A percentile compares a stretch with the other conserved stretches of the same genome.
Conservation (phyloP, 495 filamentous ascomycete genomes). For the Daldinia childiae region DNA sequence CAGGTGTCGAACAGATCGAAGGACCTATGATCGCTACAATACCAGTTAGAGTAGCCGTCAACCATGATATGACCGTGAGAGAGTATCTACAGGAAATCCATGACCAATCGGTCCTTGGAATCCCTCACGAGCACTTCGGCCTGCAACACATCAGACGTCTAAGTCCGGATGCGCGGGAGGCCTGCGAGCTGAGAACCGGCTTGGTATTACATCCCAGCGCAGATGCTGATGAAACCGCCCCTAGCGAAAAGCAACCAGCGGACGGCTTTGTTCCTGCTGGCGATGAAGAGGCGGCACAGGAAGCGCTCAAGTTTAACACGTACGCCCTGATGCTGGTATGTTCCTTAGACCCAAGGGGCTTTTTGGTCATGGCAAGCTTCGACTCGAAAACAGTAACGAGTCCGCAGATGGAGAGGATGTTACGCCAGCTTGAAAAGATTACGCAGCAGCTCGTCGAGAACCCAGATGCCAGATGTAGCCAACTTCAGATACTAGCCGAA, state of each 20-base stretch:
- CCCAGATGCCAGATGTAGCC: constrained; percentile 37
- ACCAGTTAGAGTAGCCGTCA: constrained; percentile 64
- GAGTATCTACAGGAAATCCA: constrained; percentile 64
- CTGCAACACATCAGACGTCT: constrained; percentile 74
- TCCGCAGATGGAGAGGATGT: constrained; percentile 46
- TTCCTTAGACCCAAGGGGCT: constrained; percentile 63
- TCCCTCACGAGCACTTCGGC: constrained; percentile 72
- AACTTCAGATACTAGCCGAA: constrained; percentile 44
- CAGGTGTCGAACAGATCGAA: constrained; percentile 61
- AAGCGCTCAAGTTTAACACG: constrained; percentile 73
- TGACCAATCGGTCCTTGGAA: constrained; percentile 59
- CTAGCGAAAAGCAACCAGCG: constrained; percentile 52
- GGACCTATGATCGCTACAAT: constrained; percentile 73
- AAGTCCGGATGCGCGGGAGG: constrained; percentile 67
- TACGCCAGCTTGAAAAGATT: constrained; percentile 45
- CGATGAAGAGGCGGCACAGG: constrained; percentile 64
- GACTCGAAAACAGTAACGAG: constrained; percentile 58
- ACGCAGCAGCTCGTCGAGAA: constrained; percentile 47
- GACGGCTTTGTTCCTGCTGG: constrained; percentile 61
- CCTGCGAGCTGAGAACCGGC: constrained; percentile 66
- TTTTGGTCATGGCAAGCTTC: constrained; percentile 70
- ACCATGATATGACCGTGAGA: constrained; percentile 38
- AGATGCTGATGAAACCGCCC: constrained; percentile 40
- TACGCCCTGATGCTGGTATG: constrained; percentile 73
- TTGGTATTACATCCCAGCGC: constrained; percentile 59